Evolutionary conservation across 148 eudicot genomes (phyloP), one percentile per base, ranked within the genome.

Genomic region (Chenopodium album): DNA sequence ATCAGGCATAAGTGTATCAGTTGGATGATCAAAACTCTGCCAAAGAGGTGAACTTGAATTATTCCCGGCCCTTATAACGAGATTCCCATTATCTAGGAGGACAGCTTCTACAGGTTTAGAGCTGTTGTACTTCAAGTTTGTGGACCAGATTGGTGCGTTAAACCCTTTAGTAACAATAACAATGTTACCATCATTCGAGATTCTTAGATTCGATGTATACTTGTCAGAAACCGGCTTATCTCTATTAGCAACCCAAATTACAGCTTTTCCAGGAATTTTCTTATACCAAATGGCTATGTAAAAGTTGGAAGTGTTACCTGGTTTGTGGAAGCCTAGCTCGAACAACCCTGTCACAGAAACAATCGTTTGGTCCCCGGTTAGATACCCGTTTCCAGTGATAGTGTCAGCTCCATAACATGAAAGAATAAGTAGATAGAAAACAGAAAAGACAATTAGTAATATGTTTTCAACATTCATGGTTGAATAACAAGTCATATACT

Each of bases 181-280:
- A 62, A 77, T 37, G 37, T 77, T 63, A 32, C 79, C 79, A 64
- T 73, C 76, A 73, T 2, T 77, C 19, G 56, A 77, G 8, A 77
- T 37, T 63, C 34, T 79, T 19, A 89, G 83, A n/a, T 76, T 31
- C 0, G 81, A 85, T 11, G 84, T 69, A n/a, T 71, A 62, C 28
- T 59, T 75, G 80, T 88, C 86, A 4, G 78, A 83, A 69, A 88
- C 59, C 2, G 87, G 88, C 41, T 32, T 70, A 32, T 88, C 76
- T 79, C 90, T 83, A 60, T 90, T 89, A 22, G 92, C 90, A 8
- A 89, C 85, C 91, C 90, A 89, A 41, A 78, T 85, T 7, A 78
- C 32, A 13, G 90, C 85, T 54, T 14, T 71, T 20, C 34, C 28
- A n/a, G 75, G 44, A 64, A 89, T 76, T 68, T 78, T 85, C 62